A percentile compares a stretch with the other conserved stretches of the same genome.
These are phyloP conservation scores for Wallacemonas collosoma DNA, from an alignment of 208 protist species.

Conservation along the genomic window DNA sequence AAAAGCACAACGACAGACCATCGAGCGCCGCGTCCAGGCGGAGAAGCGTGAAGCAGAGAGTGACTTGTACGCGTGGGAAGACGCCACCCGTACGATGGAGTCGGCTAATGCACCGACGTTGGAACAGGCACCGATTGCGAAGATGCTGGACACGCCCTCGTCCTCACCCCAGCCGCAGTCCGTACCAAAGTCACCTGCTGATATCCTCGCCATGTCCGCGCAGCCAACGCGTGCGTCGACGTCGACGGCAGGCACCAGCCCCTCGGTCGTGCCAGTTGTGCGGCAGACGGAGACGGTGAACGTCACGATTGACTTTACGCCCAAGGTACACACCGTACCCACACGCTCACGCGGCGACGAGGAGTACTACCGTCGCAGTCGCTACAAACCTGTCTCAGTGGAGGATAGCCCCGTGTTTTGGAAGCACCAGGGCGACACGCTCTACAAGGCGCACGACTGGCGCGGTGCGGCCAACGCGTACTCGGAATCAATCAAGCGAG, in stretches of 20 bases:
- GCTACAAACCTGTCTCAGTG: slow-evolving; percentile 91
- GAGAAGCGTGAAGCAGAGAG: slow-evolving; percentile 68
- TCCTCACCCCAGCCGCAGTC: too few species aligned
- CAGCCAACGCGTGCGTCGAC: background rate
- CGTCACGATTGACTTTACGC: slow-evolving; percentile 87
- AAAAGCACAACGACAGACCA: slow-evolving; percentile 68
- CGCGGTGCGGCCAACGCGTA: slow-evolving; percentile 84
- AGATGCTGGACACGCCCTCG: too few species aligned
- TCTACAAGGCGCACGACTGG: slow-evolving; percentile 76
- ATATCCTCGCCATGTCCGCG: background rate
- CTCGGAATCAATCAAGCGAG: slow-evolving; percentile 92
- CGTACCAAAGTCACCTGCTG: background rate
- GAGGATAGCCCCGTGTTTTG: slow-evolving; percentile 93
- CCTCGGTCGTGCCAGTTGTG: slow-evolving; percentile 32
- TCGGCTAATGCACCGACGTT: background rate
- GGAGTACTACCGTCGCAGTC: slow-evolving; percentile 91
- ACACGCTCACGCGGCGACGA: slow-evolving; percentile 89
- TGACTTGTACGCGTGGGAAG: slow-evolving; percentile 81
- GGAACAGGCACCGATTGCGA: too few species aligned
- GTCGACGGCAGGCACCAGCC: slow-evolving; percentile 6
- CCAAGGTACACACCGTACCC: slow-evolving; percentile 75
- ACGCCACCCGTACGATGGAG: slow-evolving; percentile 11
- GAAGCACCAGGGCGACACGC: slow-evolving; percentile 88
- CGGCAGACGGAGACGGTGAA: slow-evolving; percentile 76
- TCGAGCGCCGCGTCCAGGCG: slow-evolving; percentile 70